Percentiles rank a stretch among this genome's conserved stretches.
These are phyloP conservation scores for Eucalyptus leucophloia DNA, from an alignment of 345 rosid genomes.

Conservation along the genomic window DNA sequence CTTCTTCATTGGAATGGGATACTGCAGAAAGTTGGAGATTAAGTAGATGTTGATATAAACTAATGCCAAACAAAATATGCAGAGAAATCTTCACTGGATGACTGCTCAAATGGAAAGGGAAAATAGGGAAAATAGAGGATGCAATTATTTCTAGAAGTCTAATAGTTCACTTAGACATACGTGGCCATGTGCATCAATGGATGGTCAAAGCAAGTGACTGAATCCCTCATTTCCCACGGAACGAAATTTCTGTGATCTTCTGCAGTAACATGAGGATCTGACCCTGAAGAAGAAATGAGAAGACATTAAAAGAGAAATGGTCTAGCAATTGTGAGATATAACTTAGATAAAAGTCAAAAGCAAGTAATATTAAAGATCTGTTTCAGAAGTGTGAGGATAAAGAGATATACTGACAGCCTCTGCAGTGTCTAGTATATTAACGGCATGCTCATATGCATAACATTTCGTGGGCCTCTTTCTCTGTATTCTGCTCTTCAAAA, in stretches of 20 bases:
- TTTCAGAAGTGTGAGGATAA: not conserved
- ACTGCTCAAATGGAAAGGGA: not conserved
- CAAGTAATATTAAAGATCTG: not conserved
- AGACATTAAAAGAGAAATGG: not conserved
- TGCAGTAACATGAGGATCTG: not conserved
- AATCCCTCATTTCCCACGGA: not conserved
- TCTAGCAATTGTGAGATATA: not conserved
- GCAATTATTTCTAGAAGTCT: not conserved
- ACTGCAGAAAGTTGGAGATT: slow-evolving; percentile 13
- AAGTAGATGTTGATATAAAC: not conserved
- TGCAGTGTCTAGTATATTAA: slow-evolving; percentile 71
- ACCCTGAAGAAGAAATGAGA: not conserved
- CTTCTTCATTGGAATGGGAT: slow-evolving; percentile 68
- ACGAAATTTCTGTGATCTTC: not conserved
- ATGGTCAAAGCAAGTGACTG: not conserved
- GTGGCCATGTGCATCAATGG: not conserved
- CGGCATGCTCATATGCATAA: slow-evolving; percentile 53
- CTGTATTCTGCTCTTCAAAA: slow-evolving; percentile 78
- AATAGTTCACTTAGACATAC: not conserved
- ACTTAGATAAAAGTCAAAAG: not conserved
- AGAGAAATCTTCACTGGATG: not conserved
- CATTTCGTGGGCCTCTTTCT: slow-evolving; percentile 76
- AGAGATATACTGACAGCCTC: slow-evolving; percentile 43
- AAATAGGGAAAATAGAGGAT: not conserved
- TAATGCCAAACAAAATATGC: not conserved